Conservation (phyloP, 768 basidiomycete species). For the Phylloporus scabripes region DNA sequence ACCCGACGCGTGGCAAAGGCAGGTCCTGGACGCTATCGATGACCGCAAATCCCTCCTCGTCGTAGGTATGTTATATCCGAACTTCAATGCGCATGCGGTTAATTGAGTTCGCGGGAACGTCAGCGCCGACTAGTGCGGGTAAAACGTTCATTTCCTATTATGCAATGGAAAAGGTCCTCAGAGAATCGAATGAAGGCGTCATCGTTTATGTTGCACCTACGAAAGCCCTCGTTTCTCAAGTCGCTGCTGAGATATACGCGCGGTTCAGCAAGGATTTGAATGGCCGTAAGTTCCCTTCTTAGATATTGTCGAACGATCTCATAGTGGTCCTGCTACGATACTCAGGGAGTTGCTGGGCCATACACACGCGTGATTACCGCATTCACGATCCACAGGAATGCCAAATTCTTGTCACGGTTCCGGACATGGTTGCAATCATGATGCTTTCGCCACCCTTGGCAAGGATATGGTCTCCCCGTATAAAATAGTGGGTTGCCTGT, state of each 20-base stretch:
- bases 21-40: constrained; percentile 63
- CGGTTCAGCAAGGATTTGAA: constrained; percentile 55
- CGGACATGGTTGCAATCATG: constrained; percentile 65
- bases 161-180: constrained; percentile 66
- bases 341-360: constrained; percentile 55
- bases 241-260: constrained; percentile 70
- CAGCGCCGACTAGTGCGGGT: constrained; percentile 67
- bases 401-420: constrained; percentile 71
- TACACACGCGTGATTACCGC: constrained; percentile 61
- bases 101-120: background rate
- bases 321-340: background rate
- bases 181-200: constrained; percentile 59
- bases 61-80: constrained; percentile 40
- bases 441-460: constrained; percentile 64
- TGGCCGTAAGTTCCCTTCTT: constrained; percentile 33
- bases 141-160: constrained; percentile 78
- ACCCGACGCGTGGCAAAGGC: constrained; percentile 67
- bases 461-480: constrained; percentile 52
- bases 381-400: constrained; percentile 59
- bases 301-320: background rate
- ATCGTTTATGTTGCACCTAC: constrained; percentile 72
- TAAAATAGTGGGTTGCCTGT: constrained; percentile 44
- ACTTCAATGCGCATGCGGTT: background rate
- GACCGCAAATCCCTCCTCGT: constrained; percentile 54
- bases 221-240: constrained; percentile 67